Base-by-base conservation (phyloP, 345 rosid genomes). In the Salix koriyanagi region DNA sequence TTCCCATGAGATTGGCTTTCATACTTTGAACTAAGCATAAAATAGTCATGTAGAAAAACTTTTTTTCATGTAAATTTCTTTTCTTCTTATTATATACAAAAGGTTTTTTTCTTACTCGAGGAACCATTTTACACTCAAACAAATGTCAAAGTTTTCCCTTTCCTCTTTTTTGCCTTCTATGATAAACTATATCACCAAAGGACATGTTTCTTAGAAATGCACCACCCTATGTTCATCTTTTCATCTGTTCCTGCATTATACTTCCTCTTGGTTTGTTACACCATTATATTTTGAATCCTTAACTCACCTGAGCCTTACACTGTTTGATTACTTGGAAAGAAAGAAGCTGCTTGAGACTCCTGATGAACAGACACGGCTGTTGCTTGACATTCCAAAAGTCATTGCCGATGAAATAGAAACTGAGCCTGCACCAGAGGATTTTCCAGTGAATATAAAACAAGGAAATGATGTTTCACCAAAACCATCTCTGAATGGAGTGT, bases 241-340 rank as follows among this genome's bases (percentile, higher is more conserved):
- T 68, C 32, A 25, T 11, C 14, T 70, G 10, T 13, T 70, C 18
- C n/a, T 18, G 9, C 34, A 58, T 69, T 69, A 1, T 9, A 56
- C 61, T 36, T 12, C 7, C 16, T 10, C 19, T 39, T 75, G 48
- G 5, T 14, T 41, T 64, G 10, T 50, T 37, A 54, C 15, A 72
- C n/a, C 15, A 52, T 66, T 26, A 8, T 77, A 23, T 37, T 71
- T 74, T 76, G 75, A 69, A 80, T 86, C 77, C 94, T 94, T 94
- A 86, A 94, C 88, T 79, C 68, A 65, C 70, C 74, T 54, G 75
- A 81, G 80, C 83, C 82, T 81, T 75, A 94, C 95, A 70, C 77
- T 92, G 75, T 78, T 73, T 12, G 97, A 91, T 80, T 90, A 92
- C 88, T 72, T 94, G 83, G 97, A 92, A 39, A 91, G 87, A 74